These are phyloP conservation scores for Keithomyces neogunnii DNA, from an alignment of 2,329 filamentous ascomycete species.

Conservation along the genomic window DNA sequence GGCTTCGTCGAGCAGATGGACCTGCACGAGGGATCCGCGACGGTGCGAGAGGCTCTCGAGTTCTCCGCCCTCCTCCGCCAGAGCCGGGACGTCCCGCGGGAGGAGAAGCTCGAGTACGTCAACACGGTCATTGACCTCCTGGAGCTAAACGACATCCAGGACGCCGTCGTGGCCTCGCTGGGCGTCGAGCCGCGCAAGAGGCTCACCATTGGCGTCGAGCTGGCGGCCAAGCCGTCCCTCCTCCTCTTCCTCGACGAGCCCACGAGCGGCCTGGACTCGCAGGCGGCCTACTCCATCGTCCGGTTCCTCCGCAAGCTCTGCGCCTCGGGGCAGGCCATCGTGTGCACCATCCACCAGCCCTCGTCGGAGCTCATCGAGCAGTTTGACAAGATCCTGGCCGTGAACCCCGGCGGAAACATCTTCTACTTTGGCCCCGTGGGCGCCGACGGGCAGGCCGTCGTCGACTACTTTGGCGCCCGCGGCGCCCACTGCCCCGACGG, in stretches of 20 bases:
- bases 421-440: conserved; percentile 48
- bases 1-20: conserved; percentile 59
- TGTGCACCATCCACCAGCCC: conserved; percentile 52
- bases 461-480: conserved; percentile 47
- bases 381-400: conserved; percentile 45
- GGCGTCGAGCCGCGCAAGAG: conserved; percentile 49
- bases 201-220: conserved; percentile 44
- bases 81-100: conserved; percentile 39
- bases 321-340: conserved; percentile 46
- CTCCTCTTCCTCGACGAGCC: conserved; percentile 55
- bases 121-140: conserved; percentile 57
- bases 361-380: conserved; percentile 43
- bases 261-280: conserved; percentile 46
- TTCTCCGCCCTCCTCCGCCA: conserved; percentile 59
- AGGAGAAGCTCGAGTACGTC: conserved; percentile 58
- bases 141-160: conserved; percentile 55
- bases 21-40: conserved; percentile 53
- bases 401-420: conserved; percentile 41
- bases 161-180: conserved; percentile 50
- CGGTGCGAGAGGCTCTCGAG: conserved; percentile 55
- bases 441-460: conserved; percentile 32
- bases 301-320: conserved; percentile 51
- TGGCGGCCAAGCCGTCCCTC: conserved; percentile 46
- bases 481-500: conserved; percentile 56
- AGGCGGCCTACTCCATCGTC: conserved; percentile 49